Conservation (phyloP, 2,329 filamentous ascomycete genomes). For the Coccinonectria pachysandricola region DNA sequence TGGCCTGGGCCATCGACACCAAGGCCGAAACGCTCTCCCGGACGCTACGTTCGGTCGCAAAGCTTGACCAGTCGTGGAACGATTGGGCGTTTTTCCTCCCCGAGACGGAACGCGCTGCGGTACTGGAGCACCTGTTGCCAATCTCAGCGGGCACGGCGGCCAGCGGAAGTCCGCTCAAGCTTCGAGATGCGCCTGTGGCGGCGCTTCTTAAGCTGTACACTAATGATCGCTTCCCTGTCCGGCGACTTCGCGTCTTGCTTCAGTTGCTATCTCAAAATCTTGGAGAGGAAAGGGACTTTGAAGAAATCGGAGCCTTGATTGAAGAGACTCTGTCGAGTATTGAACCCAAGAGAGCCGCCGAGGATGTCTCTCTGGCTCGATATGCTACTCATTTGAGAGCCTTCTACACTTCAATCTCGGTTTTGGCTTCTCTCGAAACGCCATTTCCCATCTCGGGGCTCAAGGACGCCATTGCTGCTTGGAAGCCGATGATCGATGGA, state of each 20-base stretch:
- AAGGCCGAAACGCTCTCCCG: conserved; percentile 45
- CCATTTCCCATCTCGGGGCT: conserved; percentile 22
- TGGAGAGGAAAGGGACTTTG: conserved; percentile 31
- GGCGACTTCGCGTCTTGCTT: conserved; percentile 41
- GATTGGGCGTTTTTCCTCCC: conserved; percentile 46
- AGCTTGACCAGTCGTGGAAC: conserved; percentile 44
- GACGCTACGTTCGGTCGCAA: conserved; percentile 48
- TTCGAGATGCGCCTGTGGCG: conserved; percentile 36
- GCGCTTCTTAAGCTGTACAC: conserved; percentile 40
- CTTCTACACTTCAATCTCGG: conserved; percentile 33
- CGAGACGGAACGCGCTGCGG: conserved; percentile 42
- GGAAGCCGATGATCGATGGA: conserved; percentile 32
- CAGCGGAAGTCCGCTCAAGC: conserved; percentile 25
- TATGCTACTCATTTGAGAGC: conserved; percentile 40
- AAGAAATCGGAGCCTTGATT: conserved; percentile 29
- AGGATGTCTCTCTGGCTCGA: conserved; percentile 33
- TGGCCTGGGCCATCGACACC: conserved; percentile 43
- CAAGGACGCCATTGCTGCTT: conserved; percentile 29
- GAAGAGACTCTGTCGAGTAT: conserved; percentile 28
- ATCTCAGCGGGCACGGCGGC: conserved; percentile 31
- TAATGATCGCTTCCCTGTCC: conserved; percentile 38
- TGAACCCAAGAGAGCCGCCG: conserved; percentile 27
- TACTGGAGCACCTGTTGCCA: conserved; percentile 50
- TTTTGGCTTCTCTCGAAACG: conserved; percentile 29
- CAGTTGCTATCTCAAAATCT: conserved; percentile 38